Base-by-base conservation (phyloP, 352 stramenopile genomes). In the Paralagenidium karlingii region DNA sequence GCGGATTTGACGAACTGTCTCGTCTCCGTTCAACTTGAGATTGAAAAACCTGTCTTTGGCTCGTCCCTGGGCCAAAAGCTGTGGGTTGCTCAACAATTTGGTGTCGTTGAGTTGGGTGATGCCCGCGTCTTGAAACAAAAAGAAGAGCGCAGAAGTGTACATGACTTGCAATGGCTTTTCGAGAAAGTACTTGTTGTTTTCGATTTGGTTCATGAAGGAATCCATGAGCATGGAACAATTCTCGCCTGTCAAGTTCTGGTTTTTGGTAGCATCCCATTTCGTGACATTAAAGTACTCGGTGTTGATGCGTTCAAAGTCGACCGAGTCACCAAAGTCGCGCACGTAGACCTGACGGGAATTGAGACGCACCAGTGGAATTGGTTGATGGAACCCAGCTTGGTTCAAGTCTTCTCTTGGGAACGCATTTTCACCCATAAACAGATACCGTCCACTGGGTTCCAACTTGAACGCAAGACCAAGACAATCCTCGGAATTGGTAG, bases 311-410 rank as follows among this genome's bases (percentile, higher is more conserved):
- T 63, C 57, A 12, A 67, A 36, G 16, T 51, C 36, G 8, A 56
- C 45, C 9, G 26, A 28, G 12, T 29, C 13, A 2, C 37, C 13
- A 20, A 21, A 43, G 5, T 44, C 29, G 1, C 15, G 12, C 8
- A 60, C 34, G 28, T 46, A 57, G 5, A 55, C 19, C 3, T 45
- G 46, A 2, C 54, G 51, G 2, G 58, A 22, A 32, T 69, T 68
- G 24, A 76, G 43, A 40, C 67, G 57, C 10, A 76, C 60, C 2
- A 77, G 47, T 26, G 50, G 45, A 8, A 64, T 68, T 1, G 63
- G 63, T 12, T 53, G 53, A 13, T 58, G 58, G 26, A 73, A 68
- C 24, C 60, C 53, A 2, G 57, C 47, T 0, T 15, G n/a, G 25
- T 47, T 34, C 16, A 77, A 51, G 13, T 38, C 18, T 1, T 40